Evolutionary conservation across 78 protist species (phyloP), one percentile per base, ranked within the genome.

Genomic region (Chrysochromulina parva): DNA sequence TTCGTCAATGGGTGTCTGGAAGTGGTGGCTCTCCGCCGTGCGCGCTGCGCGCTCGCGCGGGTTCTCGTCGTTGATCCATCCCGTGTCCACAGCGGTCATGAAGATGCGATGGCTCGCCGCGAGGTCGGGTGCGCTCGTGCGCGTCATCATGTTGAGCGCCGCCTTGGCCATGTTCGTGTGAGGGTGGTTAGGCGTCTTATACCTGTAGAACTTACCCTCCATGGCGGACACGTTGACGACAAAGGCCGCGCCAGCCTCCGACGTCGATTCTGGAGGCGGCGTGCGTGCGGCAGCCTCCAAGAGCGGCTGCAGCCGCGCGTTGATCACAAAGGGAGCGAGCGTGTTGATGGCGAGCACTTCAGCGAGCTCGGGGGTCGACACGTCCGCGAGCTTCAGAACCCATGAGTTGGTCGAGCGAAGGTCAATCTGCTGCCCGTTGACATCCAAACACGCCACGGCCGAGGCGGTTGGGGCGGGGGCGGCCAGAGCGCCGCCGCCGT

Each of bases 111-210:
- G 26, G 38, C 38, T 38, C n/a, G 53, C 55, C 2, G 98, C 96
- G 16, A 81, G 90, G n/a, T 94, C 96, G 6, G 5, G 52, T 3
- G 96, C 96, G 14, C 74, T 13, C 11, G 98, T 98, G n/a, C 98
- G 92, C 20, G 98, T 97, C 92, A 93, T 85, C 99, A 98, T 98
- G 93, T 98, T 98, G 82, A 98, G 97, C 52, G 97, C 94, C 16
- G 94, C 96, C 93, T 97, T 97, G 78, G 97, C 98, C 99, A 97
- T 97, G 95, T 98, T 98, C 59, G 98, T 98, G 97, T 98, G 99
- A 73, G 98, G 97, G 93, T 98, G 99, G 50, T 76, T n/a, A 22
- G 96, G 58, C 78, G 91, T 73, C 94, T 97, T 96, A 80, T 78
- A 50, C 19, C 95, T 90, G 62, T 65, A 84, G 80, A 94, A 95